Percentiles rank a stretch among this genome's conserved stretches.
phyloP scores from a whole-genome alignment of 2,329 filamentous ascomycete genomes.

The Ophiognomonia clavigignenti-juglandacearum region DNA sequence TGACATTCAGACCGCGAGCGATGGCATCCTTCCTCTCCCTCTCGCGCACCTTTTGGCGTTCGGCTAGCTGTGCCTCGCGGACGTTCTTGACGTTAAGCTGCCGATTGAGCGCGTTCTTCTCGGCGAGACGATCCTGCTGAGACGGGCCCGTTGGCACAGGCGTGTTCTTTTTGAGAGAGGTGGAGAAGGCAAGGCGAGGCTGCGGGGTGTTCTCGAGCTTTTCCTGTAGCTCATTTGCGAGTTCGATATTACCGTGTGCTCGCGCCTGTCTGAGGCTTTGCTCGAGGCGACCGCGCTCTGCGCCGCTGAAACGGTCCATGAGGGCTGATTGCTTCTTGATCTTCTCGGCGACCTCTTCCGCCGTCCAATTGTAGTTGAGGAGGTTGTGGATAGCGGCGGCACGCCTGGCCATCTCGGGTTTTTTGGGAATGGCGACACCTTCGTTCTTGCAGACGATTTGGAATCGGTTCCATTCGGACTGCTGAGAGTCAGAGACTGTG shows the following conservation, averaged over 20 bases:
- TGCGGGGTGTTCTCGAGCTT: conserved; percentile 59
- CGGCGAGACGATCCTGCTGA: conserved; percentile 78
- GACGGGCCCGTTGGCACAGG: conserved; percentile 42
- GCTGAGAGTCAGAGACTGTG: conserved; percentile 1
- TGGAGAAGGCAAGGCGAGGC: conserved; percentile 70
- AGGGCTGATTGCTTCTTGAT: conserved; percentile 66
- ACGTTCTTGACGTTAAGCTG: conserved; percentile 81
- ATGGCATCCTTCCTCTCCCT: conserved; percentile 50
- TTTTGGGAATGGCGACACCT: conserved; percentile 68
- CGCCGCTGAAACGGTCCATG: conserved; percentile 59
- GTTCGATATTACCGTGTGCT: conserved; percentile 56
- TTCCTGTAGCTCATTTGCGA: conserved; percentile 48
- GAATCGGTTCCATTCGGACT: conserved; percentile 79
- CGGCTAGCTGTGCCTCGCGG: conserved; percentile 83
- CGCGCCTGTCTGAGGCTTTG: conserved; percentile 64
- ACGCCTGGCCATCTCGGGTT: conserved; percentile 53
- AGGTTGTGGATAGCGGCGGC: conserved; percentile 76
- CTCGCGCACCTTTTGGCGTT: conserved; percentile 60
- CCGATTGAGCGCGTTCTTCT: conserved; percentile 80
- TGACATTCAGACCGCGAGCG: conserved; percentile 60
- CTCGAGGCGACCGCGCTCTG: conserved; percentile 63
- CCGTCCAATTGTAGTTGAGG: conserved; percentile 76
- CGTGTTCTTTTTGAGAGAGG: conserved; percentile 54
- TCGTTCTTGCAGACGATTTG: conserved; percentile 70
- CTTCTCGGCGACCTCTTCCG: conserved; percentile 75